phyloP scores from a whole-genome alignment of 768 basidiomycete genomes.

The Leccinum uliginosum region DNA sequence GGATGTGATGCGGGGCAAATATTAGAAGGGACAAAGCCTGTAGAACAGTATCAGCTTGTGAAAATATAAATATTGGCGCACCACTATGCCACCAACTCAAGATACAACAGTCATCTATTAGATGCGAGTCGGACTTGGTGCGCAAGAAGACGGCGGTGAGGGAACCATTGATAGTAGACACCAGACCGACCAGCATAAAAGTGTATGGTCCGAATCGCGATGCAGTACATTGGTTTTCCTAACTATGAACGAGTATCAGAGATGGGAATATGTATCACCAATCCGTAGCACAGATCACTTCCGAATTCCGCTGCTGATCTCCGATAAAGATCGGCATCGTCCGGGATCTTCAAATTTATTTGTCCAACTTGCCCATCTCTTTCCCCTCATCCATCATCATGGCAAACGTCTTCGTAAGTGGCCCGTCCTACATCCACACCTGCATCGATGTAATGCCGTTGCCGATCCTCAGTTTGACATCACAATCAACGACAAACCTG shows the following conservation, averaged over 20 bases:
- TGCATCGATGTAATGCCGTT: not conserved
- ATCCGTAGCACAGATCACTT: not conserved
- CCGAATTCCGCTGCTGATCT: constrained; percentile 3
- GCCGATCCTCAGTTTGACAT: constrained; percentile 58
- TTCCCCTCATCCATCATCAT: constrained; percentile 3
- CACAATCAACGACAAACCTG: constrained; percentile 35
- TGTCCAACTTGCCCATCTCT: not conserved
- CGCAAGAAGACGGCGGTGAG: not conserved
- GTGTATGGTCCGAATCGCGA: not conserved
- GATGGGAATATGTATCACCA: not conserved
- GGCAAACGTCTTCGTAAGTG: constrained; percentile 10
- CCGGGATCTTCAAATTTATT: not conserved
- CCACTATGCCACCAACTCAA: not conserved
- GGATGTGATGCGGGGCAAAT: not conserved
- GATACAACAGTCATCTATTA: not conserved
- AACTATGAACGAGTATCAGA: not conserved
- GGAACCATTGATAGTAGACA: constrained; percentile 1
- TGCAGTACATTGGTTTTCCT: not conserved
- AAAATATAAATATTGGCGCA: not conserved
- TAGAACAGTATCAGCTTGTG: not conserved
- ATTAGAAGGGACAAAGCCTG: not conserved
- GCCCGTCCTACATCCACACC: not conserved
- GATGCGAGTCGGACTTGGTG: constrained; percentile 8
- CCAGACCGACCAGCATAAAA: not conserved
- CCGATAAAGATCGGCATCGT: constrained; percentile 8